Percentiles rank a stretch among this genome's conserved stretches.
Evolutionary conservation across 768 basidiomycete species (phyloP).

Genomic region (Panaeolus papilionaceus): DNA sequence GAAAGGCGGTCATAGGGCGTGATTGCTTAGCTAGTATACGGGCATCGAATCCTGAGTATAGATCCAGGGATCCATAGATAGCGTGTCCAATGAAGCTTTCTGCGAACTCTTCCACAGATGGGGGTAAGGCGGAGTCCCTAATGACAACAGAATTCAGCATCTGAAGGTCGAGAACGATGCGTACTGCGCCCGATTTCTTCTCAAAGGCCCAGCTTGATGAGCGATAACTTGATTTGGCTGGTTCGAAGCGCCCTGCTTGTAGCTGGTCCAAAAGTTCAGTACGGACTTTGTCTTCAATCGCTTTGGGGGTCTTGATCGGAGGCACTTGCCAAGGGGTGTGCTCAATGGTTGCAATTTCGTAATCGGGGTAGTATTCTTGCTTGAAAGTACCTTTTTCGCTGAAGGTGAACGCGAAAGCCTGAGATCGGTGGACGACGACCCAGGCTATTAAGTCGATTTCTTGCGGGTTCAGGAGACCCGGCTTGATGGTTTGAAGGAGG

Average conservation of each 20-base stretch:
- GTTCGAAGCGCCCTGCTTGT: slow-evolving; percentile 30
- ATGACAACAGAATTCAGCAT: slow-evolving; percentile 46
- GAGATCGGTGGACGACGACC: slow-evolving; percentile 21
- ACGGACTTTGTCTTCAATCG: slow-evolving; percentile 28
- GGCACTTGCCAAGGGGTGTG: slow-evolving; percentile 39
- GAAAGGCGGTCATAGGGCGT: slow-evolving; percentile 40
- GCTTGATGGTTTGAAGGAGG: neutral
- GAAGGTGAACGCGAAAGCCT: slow-evolving; percentile 22
- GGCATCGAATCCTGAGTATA: slow-evolving; percentile 41
- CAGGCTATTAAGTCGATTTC: slow-evolving; percentile 29
- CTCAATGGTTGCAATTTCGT: slow-evolving; percentile 37
- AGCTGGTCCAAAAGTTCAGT: slow-evolving; percentile 29
- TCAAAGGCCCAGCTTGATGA: slow-evolving; percentile 25
- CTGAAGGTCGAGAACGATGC: slow-evolving; percentile 41
- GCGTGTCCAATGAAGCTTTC: slow-evolving; percentile 31
- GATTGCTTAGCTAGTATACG: slow-evolving; percentile 31
- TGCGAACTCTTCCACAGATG: slow-evolving; percentile 32
- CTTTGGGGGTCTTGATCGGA: slow-evolving; percentile 35
- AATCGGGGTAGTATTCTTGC: slow-evolving; percentile 37
- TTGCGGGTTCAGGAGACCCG: no score
- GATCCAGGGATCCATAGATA: slow-evolving; percentile 32
- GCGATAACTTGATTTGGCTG: slow-evolving; percentile 29
- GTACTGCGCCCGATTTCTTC: slow-evolving; percentile 34
- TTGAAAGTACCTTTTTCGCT: slow-evolving; percentile 38
- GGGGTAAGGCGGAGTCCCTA: slow-evolving; percentile 38